Percentiles rank a stretch among this genome's conserved stretches.
These are phyloP conservation scores for Fusarium robinianum DNA, from an alignment of 2,329 filamentous ascomycete species.

Conservation along the genomic window DNA sequence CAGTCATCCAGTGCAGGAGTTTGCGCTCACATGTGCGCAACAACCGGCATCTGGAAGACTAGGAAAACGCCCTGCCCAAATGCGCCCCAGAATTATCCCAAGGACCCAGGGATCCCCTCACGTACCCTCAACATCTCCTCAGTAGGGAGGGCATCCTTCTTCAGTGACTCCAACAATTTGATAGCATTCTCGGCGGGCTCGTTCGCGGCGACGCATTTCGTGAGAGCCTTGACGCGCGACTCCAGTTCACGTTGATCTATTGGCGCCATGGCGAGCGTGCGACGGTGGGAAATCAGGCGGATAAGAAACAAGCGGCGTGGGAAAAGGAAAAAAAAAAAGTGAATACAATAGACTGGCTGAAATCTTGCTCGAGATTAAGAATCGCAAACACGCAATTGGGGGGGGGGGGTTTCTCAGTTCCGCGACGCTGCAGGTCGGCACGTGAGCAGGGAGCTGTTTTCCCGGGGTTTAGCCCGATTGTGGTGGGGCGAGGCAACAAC, in stretches of 20 bases:
- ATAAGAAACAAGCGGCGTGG: background rate
- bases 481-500: too few relatives aligned
- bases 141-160: constrained; percentile 78
- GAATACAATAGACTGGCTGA: background rate
- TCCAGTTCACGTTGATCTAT: constrained; percentile 87
- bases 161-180: constrained; percentile 74
- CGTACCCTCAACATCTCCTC: constrained; percentile 85
- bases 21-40: too few relatives aligned
- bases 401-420: constrained; percentile 17
- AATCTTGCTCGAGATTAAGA: constrained; percentile 10
- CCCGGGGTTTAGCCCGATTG: constrained; percentile 24
- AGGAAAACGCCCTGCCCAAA: background rate
- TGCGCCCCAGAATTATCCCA: background rate
- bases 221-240: constrained; percentile 75
- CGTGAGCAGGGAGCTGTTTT: constrained; percentile 19
- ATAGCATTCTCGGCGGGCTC: constrained; percentile 75
- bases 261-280: constrained; percentile 15
- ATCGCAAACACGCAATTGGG: constrained; percentile 20
- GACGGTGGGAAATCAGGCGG: too few relatives aligned
- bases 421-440: constrained; percentile 21
- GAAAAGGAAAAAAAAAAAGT: constrained; percentile 3
- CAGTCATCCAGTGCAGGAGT: too few relatives aligned
- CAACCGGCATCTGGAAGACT: background rate
- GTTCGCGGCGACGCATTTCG: constrained; percentile 75
- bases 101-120: constrained; percentile 22